Evolutionary conservation across 1,284 basidiomycete species (phyloP).

Genomic region (Cryptococcus wingfieldii): DNA sequence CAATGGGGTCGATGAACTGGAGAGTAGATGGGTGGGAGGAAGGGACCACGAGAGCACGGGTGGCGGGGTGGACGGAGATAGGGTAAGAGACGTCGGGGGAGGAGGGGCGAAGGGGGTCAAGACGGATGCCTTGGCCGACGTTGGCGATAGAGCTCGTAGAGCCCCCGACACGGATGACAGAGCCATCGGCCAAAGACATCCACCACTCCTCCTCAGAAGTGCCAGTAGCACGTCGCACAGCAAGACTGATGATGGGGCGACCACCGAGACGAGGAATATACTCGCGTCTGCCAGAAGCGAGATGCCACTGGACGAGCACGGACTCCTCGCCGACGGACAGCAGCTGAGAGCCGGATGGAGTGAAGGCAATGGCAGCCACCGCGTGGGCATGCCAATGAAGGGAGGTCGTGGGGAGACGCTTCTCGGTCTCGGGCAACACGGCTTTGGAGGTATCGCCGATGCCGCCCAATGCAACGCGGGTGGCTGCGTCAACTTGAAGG

Average conservation of each 20-base stretch:
- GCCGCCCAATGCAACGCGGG: constrained; percentile 11
- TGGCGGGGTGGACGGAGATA: constrained; percentile 64
- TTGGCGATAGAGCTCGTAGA: constrained; percentile 69
- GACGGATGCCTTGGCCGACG: constrained; percentile 52
- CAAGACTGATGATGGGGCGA: constrained; percentile 62
- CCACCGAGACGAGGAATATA: constrained; percentile 91
- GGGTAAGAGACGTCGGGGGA: constrained; percentile 30
- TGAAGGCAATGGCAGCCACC: constrained; percentile 84
- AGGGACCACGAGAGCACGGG: constrained; percentile 76
- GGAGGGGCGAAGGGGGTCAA: constrained; percentile 36
- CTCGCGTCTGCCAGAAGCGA: constrained; percentile 77
- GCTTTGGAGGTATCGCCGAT: constrained; percentile 9
- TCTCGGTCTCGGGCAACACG: constrained; percentile 25
- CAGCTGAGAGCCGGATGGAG: constrained; percentile 84
- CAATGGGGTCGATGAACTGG: constrained; percentile 77
- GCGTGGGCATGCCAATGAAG: constrained; percentile 98
- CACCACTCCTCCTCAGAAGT: constrained; percentile 78
- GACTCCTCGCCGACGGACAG: constrained; percentile 94
- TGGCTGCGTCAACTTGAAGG: constrained; percentile 38
- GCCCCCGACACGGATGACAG: constrained; percentile 71
- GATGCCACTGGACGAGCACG: constrained; percentile 92
- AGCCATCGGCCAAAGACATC: constrained; percentile 76
- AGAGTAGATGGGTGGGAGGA: constrained; percentile 93
- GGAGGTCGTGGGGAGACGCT: constrained; percentile 64
- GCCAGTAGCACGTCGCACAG: constrained; percentile 58